phyloP scores from a whole-genome alignment of 805 yeast genomes.

The Komagataella populi region DNA sequence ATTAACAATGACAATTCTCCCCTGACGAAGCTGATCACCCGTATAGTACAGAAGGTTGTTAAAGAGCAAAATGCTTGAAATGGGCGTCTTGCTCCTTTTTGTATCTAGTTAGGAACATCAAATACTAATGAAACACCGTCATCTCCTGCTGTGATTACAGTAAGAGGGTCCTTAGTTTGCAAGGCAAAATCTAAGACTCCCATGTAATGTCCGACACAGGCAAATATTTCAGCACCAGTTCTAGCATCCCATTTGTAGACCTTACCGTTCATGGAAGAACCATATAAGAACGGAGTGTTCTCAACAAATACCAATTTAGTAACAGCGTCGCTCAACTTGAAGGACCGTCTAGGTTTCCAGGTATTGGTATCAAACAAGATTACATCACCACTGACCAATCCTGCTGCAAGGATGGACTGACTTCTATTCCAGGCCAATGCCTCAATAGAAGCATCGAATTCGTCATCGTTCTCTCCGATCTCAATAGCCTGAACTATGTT shows the following conservation, averaged over 20 bases:
- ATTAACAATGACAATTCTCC: constrained; percentile 32
- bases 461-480: constrained; percentile 38
- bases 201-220: constrained; percentile 85
- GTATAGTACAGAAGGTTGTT: constrained; percentile 31
- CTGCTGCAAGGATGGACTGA: constrained; percentile 63
- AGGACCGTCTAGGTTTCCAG: constrained; percentile 72
- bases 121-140: constrained; percentile 86
- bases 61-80: constrained; percentile 1
- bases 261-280: constrained; percentile 73
- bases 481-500: constrained; percentile 55
- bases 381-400: constrained; percentile 83
- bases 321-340: constrained; percentile 67
- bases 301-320: constrained; percentile 65
- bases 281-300: constrained; percentile 45
- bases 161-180: constrained; percentile 42
- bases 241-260: constrained; percentile 83
- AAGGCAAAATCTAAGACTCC: constrained; percentile 81
- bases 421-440: constrained; percentile 62
- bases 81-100: background rate
- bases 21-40: constrained; percentile 33
- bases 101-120: constrained; percentile 10
- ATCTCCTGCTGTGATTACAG: constrained; percentile 87
- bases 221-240: constrained; percentile 65
- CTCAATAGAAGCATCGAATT: constrained; percentile 58
- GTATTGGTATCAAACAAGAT: constrained; percentile 68